Percentiles rank a stretch among this genome's conserved stretches.
Evolutionary conservation across 371 early-diverging fungal species (phyloP).

Genomic region (Basidiobolus meristosporus): DNA sequence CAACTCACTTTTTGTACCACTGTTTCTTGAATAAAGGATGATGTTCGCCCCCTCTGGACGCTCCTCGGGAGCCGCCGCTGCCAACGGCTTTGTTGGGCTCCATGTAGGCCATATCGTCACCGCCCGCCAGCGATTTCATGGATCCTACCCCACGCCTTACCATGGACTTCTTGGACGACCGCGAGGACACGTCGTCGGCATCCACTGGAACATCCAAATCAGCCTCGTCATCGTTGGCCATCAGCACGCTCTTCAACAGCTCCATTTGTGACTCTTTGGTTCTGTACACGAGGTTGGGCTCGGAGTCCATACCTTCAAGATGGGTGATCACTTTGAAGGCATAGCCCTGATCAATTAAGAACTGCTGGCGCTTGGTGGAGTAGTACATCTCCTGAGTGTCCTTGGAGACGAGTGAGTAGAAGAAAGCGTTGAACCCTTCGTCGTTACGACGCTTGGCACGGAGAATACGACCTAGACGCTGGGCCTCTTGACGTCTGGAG

Average conservation of each 20-base stretch:
- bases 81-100: too few relatives aligned
- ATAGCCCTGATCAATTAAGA: conserved; percentile 99
- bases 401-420: conserved; percentile 92
- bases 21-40: conserved; percentile 52
- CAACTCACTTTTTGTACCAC: conserved; percentile 16
- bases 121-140: conserved; percentile 71
- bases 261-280: conserved; percentile 69
- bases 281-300: conserved; percentile 38
- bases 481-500: conserved; percentile 98
- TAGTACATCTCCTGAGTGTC: conserved; percentile 99
- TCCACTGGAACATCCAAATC: conserved; percentile 24
- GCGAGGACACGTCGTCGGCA: conserved; percentile 1
- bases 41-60: conserved; percentile 23
- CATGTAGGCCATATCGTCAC: conserved; percentile 87
- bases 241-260: conserved; percentile 70
- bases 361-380: conserved; percentile 96
- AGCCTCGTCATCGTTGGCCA: conserved; percentile 50
- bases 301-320: conserved; percentile 67
- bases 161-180: not conserved
- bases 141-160: conserved; percentile 27
- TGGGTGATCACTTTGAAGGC: conserved; percentile 87
- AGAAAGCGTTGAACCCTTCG: conserved; percentile 95
- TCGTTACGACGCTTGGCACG: conserved; percentile 96
- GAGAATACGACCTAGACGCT: conserved; percentile 90
- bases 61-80: too few relatives aligned